These are phyloP conservation scores for Suillus ampliporus DNA, from an alignment of 768 basidiomycete species.

Conservation along the genomic window DNA sequence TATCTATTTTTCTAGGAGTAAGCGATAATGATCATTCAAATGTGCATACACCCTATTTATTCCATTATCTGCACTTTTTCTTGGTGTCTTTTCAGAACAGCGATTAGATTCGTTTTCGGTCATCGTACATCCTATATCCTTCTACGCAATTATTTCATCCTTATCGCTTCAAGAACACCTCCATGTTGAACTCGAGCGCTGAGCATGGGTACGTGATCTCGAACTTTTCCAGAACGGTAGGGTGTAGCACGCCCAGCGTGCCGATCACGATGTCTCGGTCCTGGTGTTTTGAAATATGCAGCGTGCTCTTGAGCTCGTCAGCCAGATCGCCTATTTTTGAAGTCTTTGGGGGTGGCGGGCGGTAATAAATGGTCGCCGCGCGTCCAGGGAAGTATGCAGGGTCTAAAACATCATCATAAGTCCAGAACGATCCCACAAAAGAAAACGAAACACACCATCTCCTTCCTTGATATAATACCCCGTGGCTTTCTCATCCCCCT, in stretches of 20 bases:
- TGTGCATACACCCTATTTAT: slow-evolving; percentile 4
- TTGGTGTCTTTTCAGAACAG: slow-evolving; percentile 1
- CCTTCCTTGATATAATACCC: slow-evolving; percentile 95
- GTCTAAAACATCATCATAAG: slow-evolving; percentile 55
- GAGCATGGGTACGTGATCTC: slow-evolving; percentile 96
- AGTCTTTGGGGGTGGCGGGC: slow-evolving; percentile 45
- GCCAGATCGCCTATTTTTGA: slow-evolving; percentile 28
- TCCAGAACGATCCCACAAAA: not conserved
- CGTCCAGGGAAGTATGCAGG: slow-evolving; percentile 95
- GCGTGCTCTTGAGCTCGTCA: slow-evolving; percentile 51
- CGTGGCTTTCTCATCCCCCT: slow-evolving; percentile 58
- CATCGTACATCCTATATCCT: slow-evolving; percentile 5
- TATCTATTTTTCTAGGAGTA: slow-evolving; percentile 11
- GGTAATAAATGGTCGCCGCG: slow-evolving; percentile 90
- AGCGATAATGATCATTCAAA: not conserved
- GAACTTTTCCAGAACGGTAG: slow-evolving; percentile 88
- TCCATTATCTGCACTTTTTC: not conserved
- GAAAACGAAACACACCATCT: slow-evolving; percentile 62
- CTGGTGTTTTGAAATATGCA: slow-evolving; percentile 32
- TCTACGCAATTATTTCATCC: slow-evolving; percentile 9
- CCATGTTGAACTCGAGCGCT: slow-evolving; percentile 90
- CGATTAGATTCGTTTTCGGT: slow-evolving; percentile 4
- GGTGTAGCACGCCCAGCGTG: slow-evolving; percentile 92
- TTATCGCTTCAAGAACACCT: slow-evolving; percentile 84
- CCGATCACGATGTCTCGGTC: slow-evolving; percentile 78